Evolutionary conservation across 192 early-diverging fungal genomes (phyloP).

Genomic region (Thamnidium elegans): DNA sequence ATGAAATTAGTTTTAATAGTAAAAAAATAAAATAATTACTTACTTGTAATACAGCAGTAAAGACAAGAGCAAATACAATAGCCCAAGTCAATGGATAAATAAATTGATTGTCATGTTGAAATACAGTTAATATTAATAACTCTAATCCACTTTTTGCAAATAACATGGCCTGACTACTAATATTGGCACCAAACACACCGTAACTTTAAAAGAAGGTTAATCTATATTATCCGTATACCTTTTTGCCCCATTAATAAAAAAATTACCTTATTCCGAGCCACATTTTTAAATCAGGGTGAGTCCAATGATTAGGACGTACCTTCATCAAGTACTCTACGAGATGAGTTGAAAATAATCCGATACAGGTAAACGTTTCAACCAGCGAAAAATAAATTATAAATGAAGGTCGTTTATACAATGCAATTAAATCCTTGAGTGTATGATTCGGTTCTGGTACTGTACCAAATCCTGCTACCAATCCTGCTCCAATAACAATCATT

Average conservation of each 20-base stretch:
- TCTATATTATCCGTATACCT: conserved; percentile 10
- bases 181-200: conserved; percentile 67
- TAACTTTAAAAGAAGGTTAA: conserved; percentile 34
- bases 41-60: conserved; percentile 60
- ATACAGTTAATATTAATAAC: conserved; percentile 58
- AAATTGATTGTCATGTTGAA: conserved; percentile 65
- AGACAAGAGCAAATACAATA: conserved; percentile 60
- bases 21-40: neutral
- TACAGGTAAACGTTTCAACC: conserved; percentile 46
- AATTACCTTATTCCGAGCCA: conserved; percentile 33
- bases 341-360: conserved; percentile 50
- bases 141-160: conserved; percentile 81
- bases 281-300: conserved; percentile 30
- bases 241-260: too few relatives aligned
- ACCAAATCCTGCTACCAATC: conserved; percentile 71
- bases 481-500: conserved; percentile 64
- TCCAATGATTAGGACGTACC: neutral
- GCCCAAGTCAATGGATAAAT: conserved; percentile 68
- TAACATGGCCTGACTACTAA: conserved; percentile 72
- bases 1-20: neutral
- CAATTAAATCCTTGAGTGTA: conserved; percentile 64
- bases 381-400: conserved; percentile 67
- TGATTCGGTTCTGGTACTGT: conserved; percentile 73
- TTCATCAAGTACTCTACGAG: conserved; percentile 39
- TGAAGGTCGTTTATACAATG: conserved; percentile 62